Conservation (phyloP, 2,329 filamentous ascomycete species). For the Colletotrichum euphorbiae region DNA sequence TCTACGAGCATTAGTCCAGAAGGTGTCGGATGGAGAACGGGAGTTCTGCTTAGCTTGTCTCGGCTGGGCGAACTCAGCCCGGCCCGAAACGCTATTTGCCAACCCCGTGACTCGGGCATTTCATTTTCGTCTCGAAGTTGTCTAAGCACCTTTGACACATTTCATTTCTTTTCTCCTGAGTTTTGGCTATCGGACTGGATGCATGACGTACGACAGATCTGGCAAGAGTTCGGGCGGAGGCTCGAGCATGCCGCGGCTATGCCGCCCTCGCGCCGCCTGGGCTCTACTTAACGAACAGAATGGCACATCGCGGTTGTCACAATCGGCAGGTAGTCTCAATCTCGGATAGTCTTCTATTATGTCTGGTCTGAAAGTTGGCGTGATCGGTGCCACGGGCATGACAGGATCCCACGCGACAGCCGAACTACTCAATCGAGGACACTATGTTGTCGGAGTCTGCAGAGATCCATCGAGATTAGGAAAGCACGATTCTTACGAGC, state of each 20-base stretch:
- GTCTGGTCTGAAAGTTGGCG: slow-evolving; percentile 11
- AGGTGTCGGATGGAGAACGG: slow-evolving; percentile 23
- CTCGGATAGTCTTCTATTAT: neutral
- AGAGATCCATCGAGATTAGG: neutral
- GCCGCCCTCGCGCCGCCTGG: neutral
- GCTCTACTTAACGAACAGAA: neutral
- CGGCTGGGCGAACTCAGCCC: slow-evolving; percentile 15
- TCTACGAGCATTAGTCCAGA: neutral
- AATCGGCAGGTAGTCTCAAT: neutral
- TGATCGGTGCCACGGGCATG: slow-evolving; percentile 17
- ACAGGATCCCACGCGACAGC: slow-evolving; percentile 21
- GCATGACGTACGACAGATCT: slow-evolving; percentile 21
- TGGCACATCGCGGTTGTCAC: neutral
- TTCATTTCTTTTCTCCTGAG: neutral
- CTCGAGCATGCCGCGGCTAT: slow-evolving; percentile 11
- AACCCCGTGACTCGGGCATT: neutral
- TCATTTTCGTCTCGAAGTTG: neutral
- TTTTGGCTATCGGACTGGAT: neutral
- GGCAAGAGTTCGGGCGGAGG: slow-evolving; percentile 23
- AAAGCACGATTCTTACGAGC: slow-evolving; percentile 13
- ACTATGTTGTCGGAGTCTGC: slow-evolving; percentile 12
- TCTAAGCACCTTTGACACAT: neutral
- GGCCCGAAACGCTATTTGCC: slow-evolving; percentile 20
- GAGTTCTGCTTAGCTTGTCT: slow-evolving; percentile 22
- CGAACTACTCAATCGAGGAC: slow-evolving; percentile 14